Evolutionary conservation across 176 grass and related monocot genomes (phyloP), one percentile per base, ranked within the genome.

Genomic region (Juncus effusus): DNA sequence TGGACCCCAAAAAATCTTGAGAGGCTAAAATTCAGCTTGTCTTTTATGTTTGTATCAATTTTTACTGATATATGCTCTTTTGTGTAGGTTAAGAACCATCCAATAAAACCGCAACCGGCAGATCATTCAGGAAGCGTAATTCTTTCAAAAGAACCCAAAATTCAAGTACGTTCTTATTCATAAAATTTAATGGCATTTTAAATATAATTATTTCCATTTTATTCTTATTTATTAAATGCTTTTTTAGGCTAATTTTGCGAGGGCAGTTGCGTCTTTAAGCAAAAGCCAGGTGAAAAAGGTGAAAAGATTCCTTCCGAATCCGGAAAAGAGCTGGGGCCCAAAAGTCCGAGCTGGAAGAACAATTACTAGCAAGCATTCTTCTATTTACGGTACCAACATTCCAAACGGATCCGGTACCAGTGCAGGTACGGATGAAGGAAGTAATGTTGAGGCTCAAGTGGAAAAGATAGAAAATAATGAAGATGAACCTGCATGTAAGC

Each of bases 281-380:
- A 97, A 86, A 87, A 72, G 88, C 14, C 85, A 89, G 61, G 73
- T 77, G 3, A 93, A 89, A 65, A 97, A 97, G 80, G 68, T 82
- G n/a, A 83, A 89, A 10, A 67, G 94, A 5, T 99, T 86, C 67
- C 88, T 93, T 74, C 94, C 88, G 5, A 99, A 99, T 75, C 94
- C 94, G 12, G 88, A 89, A 72, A 83, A 84, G 14, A 81, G 91
- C 56, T 99, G 88, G 94, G 94, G 94, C 36, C 88, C 94, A 0
- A 99, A 99, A 83, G 78, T 86, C 57, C 86, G 83, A 63, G 94
- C 85, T 7, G 94, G 94, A 13, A 72, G 94, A 71, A 84, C 79
- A 76, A 93, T 99, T 62, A 93, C 85, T 53, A 99, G 78, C 53
- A 99, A 99, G 52, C 85, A 99, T 54, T 65, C 67, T 19, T 99